A percentile compares a stretch with the other conserved stretches of the same genome.
These are phyloP conservation scores for Elongisporangium prolatum DNA, from an alignment of 352 stramenopile genomes.

Conservation along the genomic window DNA sequence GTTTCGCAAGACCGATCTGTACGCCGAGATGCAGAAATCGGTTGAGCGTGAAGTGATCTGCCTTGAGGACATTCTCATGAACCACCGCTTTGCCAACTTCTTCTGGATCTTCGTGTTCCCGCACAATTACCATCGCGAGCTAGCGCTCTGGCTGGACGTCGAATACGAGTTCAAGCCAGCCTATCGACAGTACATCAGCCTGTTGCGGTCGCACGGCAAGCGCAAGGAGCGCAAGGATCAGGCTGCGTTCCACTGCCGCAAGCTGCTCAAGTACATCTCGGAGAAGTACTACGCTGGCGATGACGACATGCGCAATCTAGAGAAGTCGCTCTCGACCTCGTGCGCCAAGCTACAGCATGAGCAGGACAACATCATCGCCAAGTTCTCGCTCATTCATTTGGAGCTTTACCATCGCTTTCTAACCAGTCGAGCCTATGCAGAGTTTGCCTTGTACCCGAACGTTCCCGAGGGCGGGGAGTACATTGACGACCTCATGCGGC, in stretches of 20 bases:
- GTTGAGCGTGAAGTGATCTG: constrained; percentile 78
- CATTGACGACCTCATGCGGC: constrained; percentile 70
- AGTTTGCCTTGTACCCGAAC: constrained; percentile 79
- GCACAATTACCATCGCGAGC: constrained; percentile 85
- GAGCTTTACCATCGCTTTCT: constrained; percentile 85
- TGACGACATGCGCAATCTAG: constrained; percentile 64
- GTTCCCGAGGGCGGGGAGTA: constrained; percentile 36
- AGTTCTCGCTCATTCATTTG: constrained; percentile 82
- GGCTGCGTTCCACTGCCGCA: constrained; percentile 54
- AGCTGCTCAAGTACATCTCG: constrained; percentile 79
- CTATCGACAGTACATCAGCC: constrained; percentile 60
- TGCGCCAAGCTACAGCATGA: constrained; percentile 65
- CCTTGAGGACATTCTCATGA: constrained; percentile 85
- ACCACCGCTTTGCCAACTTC: constrained; percentile 84
- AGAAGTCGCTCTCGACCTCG: constrained; percentile 60
- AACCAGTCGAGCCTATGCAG: constrained; percentile 75
- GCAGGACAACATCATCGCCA: constrained; percentile 79
- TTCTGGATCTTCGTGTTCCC: constrained; percentile 89
- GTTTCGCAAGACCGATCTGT: constrained; percentile 79
- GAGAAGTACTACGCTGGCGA: constrained; percentile 82
- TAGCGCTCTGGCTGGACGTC: constrained; percentile 80
- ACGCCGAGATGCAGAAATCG: constrained; percentile 73
- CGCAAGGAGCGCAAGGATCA: constrained; percentile 58
- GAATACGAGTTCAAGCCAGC: constrained; percentile 87
- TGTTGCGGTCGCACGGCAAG: constrained; percentile 44